Evolutionary conservation across 208 protist genomes (phyloP).

Genomic region (Acanthamoeba sp.): DNA sequence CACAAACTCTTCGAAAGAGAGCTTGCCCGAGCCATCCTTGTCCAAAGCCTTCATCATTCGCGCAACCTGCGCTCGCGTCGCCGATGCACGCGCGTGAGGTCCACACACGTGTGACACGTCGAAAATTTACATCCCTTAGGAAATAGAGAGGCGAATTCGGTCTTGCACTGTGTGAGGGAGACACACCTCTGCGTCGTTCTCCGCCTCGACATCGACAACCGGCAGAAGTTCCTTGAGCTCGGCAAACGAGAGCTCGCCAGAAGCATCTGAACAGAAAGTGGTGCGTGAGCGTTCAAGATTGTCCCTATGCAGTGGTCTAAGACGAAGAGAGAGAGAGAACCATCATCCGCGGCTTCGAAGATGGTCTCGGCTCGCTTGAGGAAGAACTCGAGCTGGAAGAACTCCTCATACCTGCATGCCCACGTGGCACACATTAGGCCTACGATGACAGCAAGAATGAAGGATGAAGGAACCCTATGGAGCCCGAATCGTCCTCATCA

Average conservation of each 20-base stretch:
- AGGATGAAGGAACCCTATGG: not conserved
- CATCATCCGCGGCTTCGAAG: not conserved
- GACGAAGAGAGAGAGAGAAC: not conserved
- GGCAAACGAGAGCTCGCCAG: not conserved
- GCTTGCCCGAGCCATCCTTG: conserved; percentile 9
- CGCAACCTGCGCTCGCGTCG: not conserved
- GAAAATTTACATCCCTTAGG: no score
- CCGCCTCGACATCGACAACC: not conserved
- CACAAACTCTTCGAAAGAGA: not conserved
- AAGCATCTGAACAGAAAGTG: not conserved
- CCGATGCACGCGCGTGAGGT: no score
- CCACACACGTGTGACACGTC: no score
- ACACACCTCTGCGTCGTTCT: not conserved
- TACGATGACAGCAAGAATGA: not conserved
- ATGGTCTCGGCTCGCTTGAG: not conserved
- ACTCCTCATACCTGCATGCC: not conserved
- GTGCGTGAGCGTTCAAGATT: not conserved
- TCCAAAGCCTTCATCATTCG: not conserved
- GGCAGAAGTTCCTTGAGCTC: not conserved
- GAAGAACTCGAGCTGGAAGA: not conserved
- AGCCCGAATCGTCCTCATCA: not conserved
- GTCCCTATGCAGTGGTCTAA: not conserved
- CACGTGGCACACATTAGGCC: no score
- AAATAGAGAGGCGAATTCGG: not conserved
- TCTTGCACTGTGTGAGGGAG: no score